phyloP scores from a whole-genome alignment of 768 basidiomycete genomes.

The Tylopilus vinaceipallidus region DNA sequence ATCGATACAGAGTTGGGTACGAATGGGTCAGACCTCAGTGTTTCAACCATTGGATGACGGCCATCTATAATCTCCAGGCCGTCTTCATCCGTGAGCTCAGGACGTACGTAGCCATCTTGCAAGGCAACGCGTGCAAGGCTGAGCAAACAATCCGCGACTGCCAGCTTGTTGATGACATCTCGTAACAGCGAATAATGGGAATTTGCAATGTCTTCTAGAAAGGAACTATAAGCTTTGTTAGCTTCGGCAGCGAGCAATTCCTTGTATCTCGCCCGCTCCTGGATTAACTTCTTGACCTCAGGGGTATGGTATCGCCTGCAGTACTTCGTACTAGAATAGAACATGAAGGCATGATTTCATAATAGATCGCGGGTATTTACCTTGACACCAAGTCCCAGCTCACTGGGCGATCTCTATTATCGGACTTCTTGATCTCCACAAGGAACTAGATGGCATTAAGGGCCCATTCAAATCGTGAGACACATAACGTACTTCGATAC shows the following conservation, averaged over 20 bases:
- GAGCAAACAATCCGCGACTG: constrained; percentile 81
- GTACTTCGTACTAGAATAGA: constrained; percentile 59
- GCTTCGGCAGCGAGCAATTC: constrained; percentile 72
- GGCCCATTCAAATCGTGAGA: background rate
- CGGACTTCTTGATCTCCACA: constrained; percentile 70
- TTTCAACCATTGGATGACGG: constrained; percentile 92
- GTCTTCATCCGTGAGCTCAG: constrained; percentile 67
- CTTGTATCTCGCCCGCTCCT: constrained; percentile 70
- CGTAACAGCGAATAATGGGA: constrained; percentile 72
- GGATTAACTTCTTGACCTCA: constrained; percentile 52
- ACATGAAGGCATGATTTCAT: background rate
- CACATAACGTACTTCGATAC: constrained; percentile 60
- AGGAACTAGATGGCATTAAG: constrained; percentile 53
- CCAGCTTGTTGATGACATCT: constrained; percentile 76
- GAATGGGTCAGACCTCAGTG: constrained; percentile 73
- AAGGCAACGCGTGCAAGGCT: constrained; percentile 81
- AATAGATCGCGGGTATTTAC: constrained; percentile 32
- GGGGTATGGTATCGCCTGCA: constrained; percentile 77
- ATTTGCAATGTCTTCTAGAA: constrained; percentile 65
- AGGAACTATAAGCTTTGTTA: constrained; percentile 60
- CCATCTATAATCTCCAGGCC: constrained; percentile 76
- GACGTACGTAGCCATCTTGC: constrained; percentile 73
- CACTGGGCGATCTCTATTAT: constrained; percentile 42
- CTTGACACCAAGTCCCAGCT: constrained; percentile 68
- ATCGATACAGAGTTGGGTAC: constrained; percentile 79